A percentile compares a stretch with the other conserved stretches of the same genome.
Conservation (phyloP, 2,329 filamentous ascomycete species). For the Arachnopeziza araneosa region DNA sequence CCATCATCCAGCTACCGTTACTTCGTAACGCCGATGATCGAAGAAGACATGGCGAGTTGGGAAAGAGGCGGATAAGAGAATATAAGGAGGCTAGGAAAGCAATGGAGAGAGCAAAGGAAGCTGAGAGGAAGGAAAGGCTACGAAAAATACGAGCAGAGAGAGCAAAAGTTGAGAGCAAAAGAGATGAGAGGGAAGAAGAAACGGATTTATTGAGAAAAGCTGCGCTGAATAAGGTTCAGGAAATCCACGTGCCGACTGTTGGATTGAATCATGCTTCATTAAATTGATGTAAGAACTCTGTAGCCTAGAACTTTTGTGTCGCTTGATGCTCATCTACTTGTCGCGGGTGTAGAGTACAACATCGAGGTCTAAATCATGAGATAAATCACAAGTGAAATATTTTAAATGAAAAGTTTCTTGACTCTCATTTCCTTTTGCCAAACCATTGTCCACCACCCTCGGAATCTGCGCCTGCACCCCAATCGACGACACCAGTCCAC, state of each 20-base stretch:
- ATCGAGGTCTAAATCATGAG: too few species aligned
- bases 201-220: too few species aligned
- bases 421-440: not conserved
- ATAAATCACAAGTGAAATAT: too few species aligned
- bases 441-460: not conserved
- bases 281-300: too few species aligned
- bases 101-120: slow-evolving; percentile 32
- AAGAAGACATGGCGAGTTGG: slow-evolving; percentile 37
- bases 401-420: too few species aligned
- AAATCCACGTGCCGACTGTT: too few species aligned
- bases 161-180: slow-evolving; percentile 4
- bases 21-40: slow-evolving; percentile 41
- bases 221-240: too few species aligned
- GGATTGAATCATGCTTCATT: too few species aligned
- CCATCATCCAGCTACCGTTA: slow-evolving; percentile 43
- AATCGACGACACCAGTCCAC: slow-evolving; percentile 16
- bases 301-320: too few species aligned
- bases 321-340: too few species aligned
- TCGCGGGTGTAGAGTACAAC: too few species aligned
- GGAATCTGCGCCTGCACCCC: not conserved
- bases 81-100: slow-evolving; percentile 34
- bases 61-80: slow-evolving; percentile 37
- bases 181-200: not conserved
- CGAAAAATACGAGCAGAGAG: slow-evolving; percentile 8
- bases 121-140: slow-evolving; percentile 17